Evolutionary conservation across 2,329 filamentous ascomycete species (phyloP), one percentile per base, ranked within the genome.

Genomic region (Ophiostoma perfectum): DNA sequence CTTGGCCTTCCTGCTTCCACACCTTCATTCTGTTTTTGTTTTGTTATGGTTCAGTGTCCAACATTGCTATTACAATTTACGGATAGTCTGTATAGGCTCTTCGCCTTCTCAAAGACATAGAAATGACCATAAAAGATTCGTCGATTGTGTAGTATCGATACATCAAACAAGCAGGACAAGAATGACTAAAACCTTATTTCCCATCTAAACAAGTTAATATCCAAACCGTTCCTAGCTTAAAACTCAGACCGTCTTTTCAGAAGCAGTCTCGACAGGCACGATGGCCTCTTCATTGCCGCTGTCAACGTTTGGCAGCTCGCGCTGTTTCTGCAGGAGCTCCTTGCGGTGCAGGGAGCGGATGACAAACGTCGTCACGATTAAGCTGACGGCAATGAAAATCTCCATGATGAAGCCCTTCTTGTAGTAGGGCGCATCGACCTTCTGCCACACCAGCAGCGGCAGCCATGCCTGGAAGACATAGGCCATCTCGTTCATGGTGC

Each of bases 401-500:
- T 76, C 62, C 38, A 76, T 71, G 66, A 77, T 75, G 64, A 77
- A 78, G 0, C 75, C 76, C 49, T 77, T 76, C 44, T 75, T 74
- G 69, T 78, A 78, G n/a, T 76, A 72, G 3, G 76, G 76, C 2
- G 76, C 76, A 64, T 78, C 74, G 62, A 77, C 75, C 0, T 75
- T 76, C 7, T 75, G 75, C 64, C 77, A 77, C 2, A 78, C 69
- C 4, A 75, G 73, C 60, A 75, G 18, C 18, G 72, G 72, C 18
- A 73, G 55, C 60, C 67, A 91, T 0, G 88, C 86, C 73, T 90
- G 87, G 60, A 91, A 77, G 9, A 90, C 86, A 70, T 90, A 90
- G 0, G 87, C 88, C 78, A 90, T 83, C 74, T 88, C 83, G 70
- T 90, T 91, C 86, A 90, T 90, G 16, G 81, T 78, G 0, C 81